A percentile compares a stretch with the other conserved stretches of the same genome.
Conservation (phyloP, 2,329 filamentous ascomycete genomes). For the Ceratocystis lukuohia region DNA sequence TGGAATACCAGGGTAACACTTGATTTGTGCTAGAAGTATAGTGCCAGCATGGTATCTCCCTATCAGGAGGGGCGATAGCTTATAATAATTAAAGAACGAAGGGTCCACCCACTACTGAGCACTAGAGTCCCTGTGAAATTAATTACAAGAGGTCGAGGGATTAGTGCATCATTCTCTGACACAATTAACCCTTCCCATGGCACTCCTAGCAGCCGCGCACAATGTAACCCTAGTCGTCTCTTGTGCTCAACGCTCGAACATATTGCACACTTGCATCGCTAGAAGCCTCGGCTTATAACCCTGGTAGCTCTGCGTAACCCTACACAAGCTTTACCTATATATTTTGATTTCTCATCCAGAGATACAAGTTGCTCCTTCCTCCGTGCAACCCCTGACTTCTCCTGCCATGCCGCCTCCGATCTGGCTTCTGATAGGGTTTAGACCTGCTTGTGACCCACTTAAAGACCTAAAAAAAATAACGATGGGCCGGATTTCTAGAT, state of each 20-base stretch:
- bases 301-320: background rate
- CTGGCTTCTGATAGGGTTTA: background rate
- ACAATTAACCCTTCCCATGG: no score
- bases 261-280: no score
- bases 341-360: background rate
- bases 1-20: constrained; percentile 11
- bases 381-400: background rate
- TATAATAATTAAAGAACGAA: background rate
- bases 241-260: no score
- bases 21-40: background rate
- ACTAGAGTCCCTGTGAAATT: no score
- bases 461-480: background rate
- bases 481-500: background rate
- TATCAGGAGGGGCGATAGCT: background rate
- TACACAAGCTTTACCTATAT: background rate
- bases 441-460: background rate
- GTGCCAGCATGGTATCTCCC: background rate
- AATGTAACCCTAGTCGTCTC: no score
- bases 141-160: background rate
- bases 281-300: background rate
- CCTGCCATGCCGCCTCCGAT: background rate
- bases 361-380: background rate
- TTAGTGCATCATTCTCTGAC: no score
- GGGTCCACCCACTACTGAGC: background rate
- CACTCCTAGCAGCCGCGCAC: no score